phyloP scores from a whole-genome alignment of 2,329 filamentous ascomycete species.

The Dothidotthia symphoricarpi region DNA sequence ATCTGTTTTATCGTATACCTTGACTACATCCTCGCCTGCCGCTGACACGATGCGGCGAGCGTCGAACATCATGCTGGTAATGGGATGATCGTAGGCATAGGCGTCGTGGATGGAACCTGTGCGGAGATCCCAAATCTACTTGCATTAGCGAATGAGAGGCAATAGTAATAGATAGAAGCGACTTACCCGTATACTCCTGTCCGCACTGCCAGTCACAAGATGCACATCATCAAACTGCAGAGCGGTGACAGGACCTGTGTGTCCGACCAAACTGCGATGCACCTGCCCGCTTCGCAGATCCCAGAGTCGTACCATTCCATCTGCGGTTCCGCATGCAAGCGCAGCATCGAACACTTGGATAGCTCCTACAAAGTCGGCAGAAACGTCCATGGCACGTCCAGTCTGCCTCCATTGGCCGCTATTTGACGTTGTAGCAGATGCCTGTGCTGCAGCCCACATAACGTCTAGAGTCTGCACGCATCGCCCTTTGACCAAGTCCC shows the following conservation, averaged over 20 bases:
- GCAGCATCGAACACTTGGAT: constrained; percentile 95
- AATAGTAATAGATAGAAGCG: neutral
- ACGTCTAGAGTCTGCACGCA: constrained; percentile 97
- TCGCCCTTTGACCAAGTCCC: constrained; percentile 95
- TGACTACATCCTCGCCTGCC: constrained; percentile 88
- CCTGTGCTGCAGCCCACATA: constrained; percentile 94
- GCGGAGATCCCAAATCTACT: constrained; percentile 94
- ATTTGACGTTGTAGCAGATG: constrained; percentile 65
- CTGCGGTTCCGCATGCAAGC: constrained; percentile 91
- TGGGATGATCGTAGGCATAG: constrained; percentile 87
- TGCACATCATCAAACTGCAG: constrained; percentile 96
- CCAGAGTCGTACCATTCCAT: constrained; percentile 96
- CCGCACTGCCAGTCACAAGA: constrained; percentile 86
- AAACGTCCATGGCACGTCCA: constrained; percentile 61
- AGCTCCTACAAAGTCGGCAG: constrained; percentile 90
- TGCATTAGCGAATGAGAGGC: constrained; percentile 16
- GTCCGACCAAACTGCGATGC: constrained; percentile 91
- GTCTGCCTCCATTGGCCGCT: constrained; percentile 70
- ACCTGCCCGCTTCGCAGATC: constrained; percentile 95
- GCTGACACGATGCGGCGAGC: constrained; percentile 82
- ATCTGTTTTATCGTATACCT: constrained; percentile 97
- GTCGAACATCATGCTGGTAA: constrained; percentile 98
- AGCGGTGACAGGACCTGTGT: constrained; percentile 90
- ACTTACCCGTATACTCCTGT: constrained; percentile 90
- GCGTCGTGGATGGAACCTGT: constrained; percentile 94